Conservation (phyloP, 257 asterid species). For the Schizonepeta tenuifolia region DNA sequence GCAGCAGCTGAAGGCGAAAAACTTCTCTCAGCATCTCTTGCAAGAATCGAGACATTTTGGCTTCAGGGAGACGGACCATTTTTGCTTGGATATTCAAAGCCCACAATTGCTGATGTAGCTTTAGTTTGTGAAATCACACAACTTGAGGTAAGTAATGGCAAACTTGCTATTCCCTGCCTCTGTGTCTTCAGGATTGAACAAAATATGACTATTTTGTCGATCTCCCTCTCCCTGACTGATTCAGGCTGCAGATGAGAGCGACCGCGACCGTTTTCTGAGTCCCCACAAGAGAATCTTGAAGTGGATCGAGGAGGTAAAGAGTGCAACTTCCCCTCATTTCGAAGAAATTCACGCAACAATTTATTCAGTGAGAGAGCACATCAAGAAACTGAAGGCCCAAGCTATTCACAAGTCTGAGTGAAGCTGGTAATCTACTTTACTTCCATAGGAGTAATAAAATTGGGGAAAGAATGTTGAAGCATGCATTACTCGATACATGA, state of each 20-base stretch:
- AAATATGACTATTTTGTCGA: too few species aligned
- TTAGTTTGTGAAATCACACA: constrained; percentile 80
- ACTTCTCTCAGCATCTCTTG: constrained; percentile 57
- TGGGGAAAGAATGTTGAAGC: background rate
- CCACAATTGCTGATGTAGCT: constrained; percentile 86
- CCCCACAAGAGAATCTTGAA: constrained; percentile 63
- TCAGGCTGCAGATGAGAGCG: constrained; percentile 56
- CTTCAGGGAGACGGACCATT: constrained; percentile 62
- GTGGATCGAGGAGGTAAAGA: constrained; percentile 77
- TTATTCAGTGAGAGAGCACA: constrained; percentile 39
- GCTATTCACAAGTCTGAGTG: constrained; percentile 33
- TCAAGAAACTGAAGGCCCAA: constrained; percentile 42
- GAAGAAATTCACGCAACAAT: constrained; percentile 63
- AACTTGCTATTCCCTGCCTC: background rate
- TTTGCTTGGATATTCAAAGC: constrained; percentile 69
- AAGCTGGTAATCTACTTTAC: background rate
- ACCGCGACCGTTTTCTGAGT: constrained; percentile 53
- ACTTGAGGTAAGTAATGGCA: constrained; percentile 63
- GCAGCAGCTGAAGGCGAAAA: constrained; percentile 80
- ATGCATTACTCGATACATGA: background rate
- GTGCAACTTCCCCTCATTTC: constrained; percentile 74
- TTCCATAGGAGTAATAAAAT: background rate
- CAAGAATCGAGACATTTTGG: constrained; percentile 66
- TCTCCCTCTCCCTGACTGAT: constrained; percentile 7
- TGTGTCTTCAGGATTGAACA: background rate